A percentile compares a stretch with the other conserved stretches of the same genome.
Conservation (phyloP, 2,329 filamentous ascomycete species). For the Acrocalymma vagum region DNA sequence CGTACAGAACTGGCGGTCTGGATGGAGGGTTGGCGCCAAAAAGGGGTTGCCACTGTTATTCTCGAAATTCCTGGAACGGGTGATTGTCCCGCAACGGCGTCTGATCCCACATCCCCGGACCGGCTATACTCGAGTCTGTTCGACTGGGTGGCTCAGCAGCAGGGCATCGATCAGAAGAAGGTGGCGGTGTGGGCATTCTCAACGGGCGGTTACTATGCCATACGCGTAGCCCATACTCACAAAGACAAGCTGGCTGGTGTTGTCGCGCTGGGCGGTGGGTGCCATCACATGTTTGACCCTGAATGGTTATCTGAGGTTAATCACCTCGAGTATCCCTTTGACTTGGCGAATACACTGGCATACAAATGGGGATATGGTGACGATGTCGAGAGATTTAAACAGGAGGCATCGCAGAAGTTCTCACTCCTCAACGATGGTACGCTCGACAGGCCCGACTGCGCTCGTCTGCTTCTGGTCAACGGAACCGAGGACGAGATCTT, state of each 20-base stretch:
- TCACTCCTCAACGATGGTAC: slow-evolving; percentile 65
- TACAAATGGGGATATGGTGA: slow-evolving; percentile 57
- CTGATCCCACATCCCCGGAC: slow-evolving; percentile 60
- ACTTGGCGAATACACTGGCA: slow-evolving; percentile 60
- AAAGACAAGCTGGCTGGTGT: slow-evolving; percentile 59
- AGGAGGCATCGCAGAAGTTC: slow-evolving; percentile 58
- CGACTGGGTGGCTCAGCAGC: slow-evolving; percentile 61
- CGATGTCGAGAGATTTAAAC: slow-evolving; percentile 54
- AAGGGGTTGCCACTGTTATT: slow-evolving; percentile 59
- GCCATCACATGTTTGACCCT: slow-evolving; percentile 63
- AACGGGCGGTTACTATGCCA: slow-evolving; percentile 67
- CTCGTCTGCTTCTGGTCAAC: slow-evolving; percentile 64
- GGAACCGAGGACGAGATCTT: slow-evolving; percentile 69
- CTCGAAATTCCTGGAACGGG: slow-evolving; percentile 67
- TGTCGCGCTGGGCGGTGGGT: slow-evolving; percentile 64
- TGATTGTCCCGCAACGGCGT: slow-evolving; percentile 60
- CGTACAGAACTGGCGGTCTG: slow-evolving; percentile 64
- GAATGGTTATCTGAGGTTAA: slow-evolving; percentile 65
- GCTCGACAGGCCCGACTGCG: slow-evolving; percentile 58
- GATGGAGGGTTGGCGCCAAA: slow-evolving; percentile 59
- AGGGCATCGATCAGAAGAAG: slow-evolving; percentile 57
- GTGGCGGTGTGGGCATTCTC: slow-evolving; percentile 65
- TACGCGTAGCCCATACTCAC: slow-evolving; percentile 67
- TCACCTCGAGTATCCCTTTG: slow-evolving; percentile 67
- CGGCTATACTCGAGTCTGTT: slow-evolving; percentile 63